Base-by-base conservation (phyloP, 140 eudicot species). In the Flaveria floridana region DNA sequence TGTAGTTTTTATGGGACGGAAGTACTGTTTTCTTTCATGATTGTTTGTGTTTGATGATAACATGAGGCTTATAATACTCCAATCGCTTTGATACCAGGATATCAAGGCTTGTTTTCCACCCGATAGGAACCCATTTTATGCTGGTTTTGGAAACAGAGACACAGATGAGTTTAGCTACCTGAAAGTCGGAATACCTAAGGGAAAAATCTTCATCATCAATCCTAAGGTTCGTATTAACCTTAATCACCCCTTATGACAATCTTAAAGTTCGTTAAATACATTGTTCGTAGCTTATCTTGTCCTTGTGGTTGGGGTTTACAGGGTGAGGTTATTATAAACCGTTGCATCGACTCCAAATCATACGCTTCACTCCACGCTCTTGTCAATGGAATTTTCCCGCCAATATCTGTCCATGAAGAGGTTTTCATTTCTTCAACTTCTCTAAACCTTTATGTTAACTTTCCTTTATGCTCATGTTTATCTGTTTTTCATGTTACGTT, bases 101-200 rank as follows among this genome's bases (percentile, higher is more conserved):
- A 90, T 94, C 73, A 94, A 76, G 85, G 91, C 86, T 1, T 83
- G 89, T 63, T 94, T 90, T 83, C 97, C 99, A 72, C 20, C 94
- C 56, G 95, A 90, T 82, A 84, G 87, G 76, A 90, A 84, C 70
- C 99, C 99, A 30, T 94, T 94, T 73, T 94, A 94, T 78, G 99
- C 99, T 79, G 99, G 99, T 73, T 94, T 94, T 69, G 99, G 99
- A 81, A 94, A 94, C 82, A 81, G 99, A 87, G 96, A 90, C 78
- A 94, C 99, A 0, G 99, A 94, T 64, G 97, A 90, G 80, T 68
- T 94, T 75, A 94, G 99, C 88, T 94, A 94, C 79, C 84, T 94
- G 73, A 94, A 85, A 68, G 97, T 94, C 25, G 97, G 99, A 78
- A 88, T 90, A 58, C 88, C 99, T 0, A 85, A 78, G 77, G 96